A percentile compares a stretch with the other conserved stretches of the same genome.
Evolutionary conservation across 371 early-diverging fungal species (phyloP).

Genomic region (Actinomucor elegans): DNA sequence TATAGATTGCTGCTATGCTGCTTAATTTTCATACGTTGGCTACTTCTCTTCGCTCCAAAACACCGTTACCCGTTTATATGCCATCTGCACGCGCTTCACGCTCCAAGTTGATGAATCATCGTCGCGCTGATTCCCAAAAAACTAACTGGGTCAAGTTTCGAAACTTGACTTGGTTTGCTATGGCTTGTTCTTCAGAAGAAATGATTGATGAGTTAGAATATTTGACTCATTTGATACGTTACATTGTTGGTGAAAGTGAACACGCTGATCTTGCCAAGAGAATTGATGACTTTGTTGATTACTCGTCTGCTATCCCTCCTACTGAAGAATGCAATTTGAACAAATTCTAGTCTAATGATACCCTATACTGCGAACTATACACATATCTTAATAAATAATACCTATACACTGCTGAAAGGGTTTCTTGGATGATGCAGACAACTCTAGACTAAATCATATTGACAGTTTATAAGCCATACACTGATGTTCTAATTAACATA

Average conservation of each 20-base stretch:
- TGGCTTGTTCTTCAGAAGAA: conserved; percentile 52
- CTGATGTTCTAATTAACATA: too few species aligned
- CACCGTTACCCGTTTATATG: conserved; percentile 57
- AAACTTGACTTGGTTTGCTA: conserved; percentile 53
- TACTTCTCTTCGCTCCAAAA: conserved; percentile 52
- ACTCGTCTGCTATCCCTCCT: neutral
- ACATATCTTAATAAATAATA: too few species aligned
- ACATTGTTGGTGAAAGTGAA: conserved; percentile 40
- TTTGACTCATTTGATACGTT: conserved; percentile 33
- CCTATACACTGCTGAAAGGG: too few species aligned
- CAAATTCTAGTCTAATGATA: neutral
- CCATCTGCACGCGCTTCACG: conserved; percentile 57
- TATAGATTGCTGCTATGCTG: conserved; percentile 43
- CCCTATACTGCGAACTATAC: neutral
- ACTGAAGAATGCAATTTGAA: neutral
- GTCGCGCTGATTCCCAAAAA: conserved; percentile 28
- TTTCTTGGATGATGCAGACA: too few species aligned
- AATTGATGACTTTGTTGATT: conserved; percentile 28
- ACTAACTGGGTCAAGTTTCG: conserved; percentile 34
- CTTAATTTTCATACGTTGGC: conserved; percentile 52
- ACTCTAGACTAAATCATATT: too few species aligned
- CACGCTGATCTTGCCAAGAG: conserved; percentile 31
- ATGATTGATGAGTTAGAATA: conserved; percentile 61
- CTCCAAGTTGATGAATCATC: conserved; percentile 47
- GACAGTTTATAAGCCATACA: too few species aligned